Conservation (phyloP, 805 yeast species). For the Wickerhamiella qilinensis region DNA sequence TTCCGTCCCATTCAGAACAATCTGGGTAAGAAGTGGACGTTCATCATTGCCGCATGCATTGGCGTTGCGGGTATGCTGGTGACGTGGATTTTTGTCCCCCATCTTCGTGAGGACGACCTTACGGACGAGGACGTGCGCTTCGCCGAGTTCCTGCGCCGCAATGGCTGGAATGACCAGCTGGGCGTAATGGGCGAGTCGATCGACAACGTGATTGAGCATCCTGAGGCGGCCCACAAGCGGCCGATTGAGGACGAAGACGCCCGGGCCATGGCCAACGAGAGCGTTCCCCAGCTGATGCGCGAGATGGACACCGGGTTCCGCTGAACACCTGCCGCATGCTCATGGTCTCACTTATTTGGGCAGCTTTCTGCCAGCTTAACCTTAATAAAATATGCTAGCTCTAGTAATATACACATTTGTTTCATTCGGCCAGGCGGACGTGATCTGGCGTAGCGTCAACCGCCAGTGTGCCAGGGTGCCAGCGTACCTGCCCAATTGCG, state of each 20-base stretch:
- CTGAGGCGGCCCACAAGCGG: not conserved
- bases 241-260: not conserved
- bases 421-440: too few species aligned
- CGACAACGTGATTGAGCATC: constrained; percentile 1
- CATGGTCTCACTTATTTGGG: too few species aligned
- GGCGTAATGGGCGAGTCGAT: constrained; percentile 17
- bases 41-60: constrained; percentile 60
- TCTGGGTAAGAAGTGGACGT: constrained; percentile 58
- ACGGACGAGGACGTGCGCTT: constrained; percentile 47
- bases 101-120: constrained; percentile 52
- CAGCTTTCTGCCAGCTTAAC: too few species aligned
- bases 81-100: constrained; percentile 50
- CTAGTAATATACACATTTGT: too few species aligned
- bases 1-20: constrained; percentile 52
- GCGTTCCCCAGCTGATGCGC: not conserved
- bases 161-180: constrained; percentile 40
- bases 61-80: constrained; percentile 49
- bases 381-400: too few species aligned
- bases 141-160: constrained; percentile 37
- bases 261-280: not conserved
- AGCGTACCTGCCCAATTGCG: too few species aligned
- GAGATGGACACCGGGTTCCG: not conserved
- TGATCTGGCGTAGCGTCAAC: too few species aligned
- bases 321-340: not conserved
- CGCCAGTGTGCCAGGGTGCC: too few species aligned